These are phyloP conservation scores for Thelonectria rubi DNA, from an alignment of 2,329 filamentous ascomycete genomes.

Conservation along the genomic window DNA sequence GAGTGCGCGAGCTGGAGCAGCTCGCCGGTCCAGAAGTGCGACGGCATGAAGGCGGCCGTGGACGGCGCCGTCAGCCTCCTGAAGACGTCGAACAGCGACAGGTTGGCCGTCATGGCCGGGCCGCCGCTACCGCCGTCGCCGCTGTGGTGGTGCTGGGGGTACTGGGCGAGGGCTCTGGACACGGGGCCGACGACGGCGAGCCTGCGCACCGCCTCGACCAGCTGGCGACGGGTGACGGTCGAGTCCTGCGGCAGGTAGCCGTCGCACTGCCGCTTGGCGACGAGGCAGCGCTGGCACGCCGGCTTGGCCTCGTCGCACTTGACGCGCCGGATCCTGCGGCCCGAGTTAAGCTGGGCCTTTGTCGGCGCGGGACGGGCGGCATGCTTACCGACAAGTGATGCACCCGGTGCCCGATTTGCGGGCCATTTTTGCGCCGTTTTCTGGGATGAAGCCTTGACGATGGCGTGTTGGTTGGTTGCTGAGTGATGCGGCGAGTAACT, in stretches of 20 bases:
- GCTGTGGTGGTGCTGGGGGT: slow-evolving; percentile 27
- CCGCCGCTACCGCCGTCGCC: slow-evolving; percentile 1
- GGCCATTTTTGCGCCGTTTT: slow-evolving; percentile 24
- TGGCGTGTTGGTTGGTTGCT: not conserved
- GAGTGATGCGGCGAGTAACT: not conserved
- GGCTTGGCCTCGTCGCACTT: slow-evolving; percentile 49
- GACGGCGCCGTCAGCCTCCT: slow-evolving; percentile 44
- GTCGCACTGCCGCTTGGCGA: slow-evolving; percentile 45
- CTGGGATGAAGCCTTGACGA: not conserved
- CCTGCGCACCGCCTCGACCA: slow-evolving; percentile 41
- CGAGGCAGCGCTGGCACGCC: slow-evolving; percentile 40
- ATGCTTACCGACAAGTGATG: slow-evolving; percentile 40
- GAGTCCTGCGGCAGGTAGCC: slow-evolving; percentile 43
- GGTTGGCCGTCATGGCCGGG: slow-evolving; percentile 23
- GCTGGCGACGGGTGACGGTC: slow-evolving; percentile 44
- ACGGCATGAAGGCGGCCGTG: slow-evolving; percentile 42
- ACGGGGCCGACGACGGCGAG: slow-evolving; percentile 45
- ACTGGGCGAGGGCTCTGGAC: slow-evolving; percentile 35
- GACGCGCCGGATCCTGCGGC: slow-evolving; percentile 46
- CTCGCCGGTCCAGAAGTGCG: slow-evolving; percentile 46
- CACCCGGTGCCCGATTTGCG: slow-evolving; percentile 40
- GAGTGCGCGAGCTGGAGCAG: slow-evolving; percentile 47
- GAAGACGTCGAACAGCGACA: slow-evolving; percentile 48
- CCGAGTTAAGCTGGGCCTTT: not conserved
- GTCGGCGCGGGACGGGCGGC: not conserved